Conservation (phyloP, 73 alveolate genomes). For the Uronychia binucleata region DNA sequence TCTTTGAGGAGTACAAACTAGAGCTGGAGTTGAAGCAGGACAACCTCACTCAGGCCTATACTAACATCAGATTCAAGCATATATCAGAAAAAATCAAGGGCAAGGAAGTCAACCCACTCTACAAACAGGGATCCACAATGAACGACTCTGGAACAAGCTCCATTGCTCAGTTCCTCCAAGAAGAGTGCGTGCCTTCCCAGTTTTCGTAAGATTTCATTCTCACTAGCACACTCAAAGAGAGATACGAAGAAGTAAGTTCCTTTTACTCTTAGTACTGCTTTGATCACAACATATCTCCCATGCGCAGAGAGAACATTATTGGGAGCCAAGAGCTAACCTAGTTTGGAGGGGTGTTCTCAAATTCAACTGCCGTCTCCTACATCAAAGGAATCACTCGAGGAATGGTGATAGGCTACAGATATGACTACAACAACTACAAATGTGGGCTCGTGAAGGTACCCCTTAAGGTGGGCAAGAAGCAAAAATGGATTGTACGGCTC, state of each 20-base stretch:
- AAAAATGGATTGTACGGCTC: background rate
- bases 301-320: conserved; percentile 10
- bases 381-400: conserved; percentile 4
- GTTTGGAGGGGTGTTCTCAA: conserved; percentile 9
- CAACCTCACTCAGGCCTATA: conserved; percentile 9
- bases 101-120: background rate
- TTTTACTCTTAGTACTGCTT: conserved; percentile 1
- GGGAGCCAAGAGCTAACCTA: conserved; percentile 1
- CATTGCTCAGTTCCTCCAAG: background rate
- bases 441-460: background rate
- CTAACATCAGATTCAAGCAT: conserved; percentile 7
- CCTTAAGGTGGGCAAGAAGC: background rate
- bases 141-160: background rate
- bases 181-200: conserved; percentile 6
- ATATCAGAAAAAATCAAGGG: conserved; percentile 6
- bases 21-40: conserved; percentile 5
- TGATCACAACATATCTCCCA: conserved; percentile 2
- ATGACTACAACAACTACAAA: background rate
- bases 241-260: background rate
- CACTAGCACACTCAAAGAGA: background rate
- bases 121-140: background rate
- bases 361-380: conserved; percentile 2
- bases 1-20: background rate
- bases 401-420: background rate
- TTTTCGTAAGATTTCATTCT: conserved; percentile 21